Evolutionary conservation across 1,284 basidiomycete species (phyloP), one percentile per base, ranked within the genome.

Genomic region (Malassezia furfur): DNA sequence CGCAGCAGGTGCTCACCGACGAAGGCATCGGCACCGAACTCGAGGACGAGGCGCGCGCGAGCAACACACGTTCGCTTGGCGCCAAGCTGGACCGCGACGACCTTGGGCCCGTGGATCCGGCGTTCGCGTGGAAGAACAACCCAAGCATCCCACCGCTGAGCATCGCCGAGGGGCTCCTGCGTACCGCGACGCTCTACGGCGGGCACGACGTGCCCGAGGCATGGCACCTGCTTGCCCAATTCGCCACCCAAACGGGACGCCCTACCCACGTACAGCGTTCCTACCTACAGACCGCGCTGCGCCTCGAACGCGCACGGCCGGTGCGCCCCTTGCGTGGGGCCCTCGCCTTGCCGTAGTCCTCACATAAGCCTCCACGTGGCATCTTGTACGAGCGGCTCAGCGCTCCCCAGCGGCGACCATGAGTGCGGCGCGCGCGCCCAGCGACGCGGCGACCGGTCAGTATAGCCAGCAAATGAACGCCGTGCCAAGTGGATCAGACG

Each of bases 171-270:
- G 71, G 65, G 1, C 59, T 73, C 37, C 45, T 74, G 50, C 62
- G 61, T 21, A 64, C 58, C 38, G 55, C 60, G 31, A 72, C 68
- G 30, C 59, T 62, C 28, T 61, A 56, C 14, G 50, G 49, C 12
- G 72, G 68, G 1, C 67, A 66, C 66, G 65, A 66, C 43, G 41
- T 54, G 45, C 63, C 67, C 41, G 72, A 72, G 45, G 72, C 72
- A 1, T 74, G 72, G 72, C 57, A 68, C 32, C 66, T 63, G 50
- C 47, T 74, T 37, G 65, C 59, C 3, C 60, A 68, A 41, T 64
- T 70, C 17, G 57, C 63, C 17, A 52, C 62, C 50, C 50, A 58
- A 15, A 62, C 64, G 19, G 45, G 57, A 1, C 48, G 67, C 1
- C 28, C 55, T 8, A 19, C n/a, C 17, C 35, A 28, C 7, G 39